Conservation (phyloP, 2,329 filamentous ascomycete species). For the Davidsoniella australis region DNA sequence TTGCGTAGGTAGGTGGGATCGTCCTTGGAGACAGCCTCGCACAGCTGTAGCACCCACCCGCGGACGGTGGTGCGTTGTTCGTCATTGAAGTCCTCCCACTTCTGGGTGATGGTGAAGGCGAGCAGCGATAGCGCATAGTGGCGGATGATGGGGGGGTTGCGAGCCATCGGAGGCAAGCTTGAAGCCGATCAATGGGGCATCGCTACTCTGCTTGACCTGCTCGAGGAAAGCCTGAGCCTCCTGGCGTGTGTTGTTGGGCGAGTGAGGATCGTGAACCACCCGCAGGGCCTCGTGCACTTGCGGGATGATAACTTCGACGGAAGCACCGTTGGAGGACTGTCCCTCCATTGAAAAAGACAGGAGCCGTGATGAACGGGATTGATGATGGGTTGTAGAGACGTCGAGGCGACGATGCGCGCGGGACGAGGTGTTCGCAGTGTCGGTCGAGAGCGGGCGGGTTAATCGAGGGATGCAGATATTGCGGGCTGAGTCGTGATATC, state of each 20-base stretch:
- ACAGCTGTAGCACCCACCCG: slow-evolving; percentile 63
- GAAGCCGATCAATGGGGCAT: slow-evolving; percentile 75
- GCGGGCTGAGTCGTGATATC: not conserved
- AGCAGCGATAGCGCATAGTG: slow-evolving; percentile 89
- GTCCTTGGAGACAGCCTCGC: slow-evolving; percentile 48
- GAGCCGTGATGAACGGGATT: not conserved
- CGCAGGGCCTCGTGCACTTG: slow-evolving; percentile 73
- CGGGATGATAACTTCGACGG: slow-evolving; percentile 32
- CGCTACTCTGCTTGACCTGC: slow-evolving; percentile 57
- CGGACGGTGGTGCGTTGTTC: slow-evolving; percentile 54
- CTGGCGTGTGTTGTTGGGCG: slow-evolving; percentile 63
- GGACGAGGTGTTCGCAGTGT: slow-evolving; percentile 1
- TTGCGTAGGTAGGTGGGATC: slow-evolving; percentile 78
- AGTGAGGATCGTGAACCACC: slow-evolving; percentile 68
- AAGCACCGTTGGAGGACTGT: slow-evolving; percentile 20
- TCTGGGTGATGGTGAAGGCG: slow-evolving; percentile 75
- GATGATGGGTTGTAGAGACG: not conserved
- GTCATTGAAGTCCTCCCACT: slow-evolving; percentile 55
- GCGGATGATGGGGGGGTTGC: slow-evolving; percentile 65
- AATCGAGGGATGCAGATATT: not conserved
- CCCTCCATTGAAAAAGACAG: slow-evolving; percentile 12
- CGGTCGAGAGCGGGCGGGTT: not conserved
- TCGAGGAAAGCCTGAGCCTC: slow-evolving; percentile 79
- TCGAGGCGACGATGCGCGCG: slow-evolving; percentile 17
- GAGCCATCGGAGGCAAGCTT: slow-evolving; percentile 57